Conservation (phyloP, 2,329 filamentous ascomycete genomes). For the Verticillium nubilum region DNA sequence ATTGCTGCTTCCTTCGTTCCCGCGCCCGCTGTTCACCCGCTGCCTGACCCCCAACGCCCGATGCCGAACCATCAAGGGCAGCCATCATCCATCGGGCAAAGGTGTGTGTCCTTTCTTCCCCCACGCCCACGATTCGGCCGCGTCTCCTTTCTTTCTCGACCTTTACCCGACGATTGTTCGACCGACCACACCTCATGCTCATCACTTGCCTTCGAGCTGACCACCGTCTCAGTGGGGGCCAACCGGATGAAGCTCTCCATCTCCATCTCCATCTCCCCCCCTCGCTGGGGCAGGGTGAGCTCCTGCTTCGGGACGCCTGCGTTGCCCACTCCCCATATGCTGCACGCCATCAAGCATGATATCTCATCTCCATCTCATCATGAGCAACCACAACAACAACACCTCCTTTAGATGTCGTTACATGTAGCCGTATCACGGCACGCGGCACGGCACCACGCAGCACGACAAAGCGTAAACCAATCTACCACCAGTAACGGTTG, state of each 20-base stretch:
- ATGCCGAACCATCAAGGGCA: background rate
- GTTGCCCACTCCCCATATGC: background rate
- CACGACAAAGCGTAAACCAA: too few species aligned
- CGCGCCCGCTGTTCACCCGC: background rate
- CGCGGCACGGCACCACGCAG: too few species aligned
- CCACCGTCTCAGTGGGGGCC: background rate
- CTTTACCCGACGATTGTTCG: background rate
- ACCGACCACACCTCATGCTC: constrained; percentile 1
- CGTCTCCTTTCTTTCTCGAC: constrained; percentile 1
- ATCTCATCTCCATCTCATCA: background rate
- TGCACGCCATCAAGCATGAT: background rate
- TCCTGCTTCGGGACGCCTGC: background rate
- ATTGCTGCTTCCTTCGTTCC: background rate
- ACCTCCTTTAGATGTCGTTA: background rate
- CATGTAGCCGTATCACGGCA: background rate
- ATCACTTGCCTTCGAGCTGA: background rate
- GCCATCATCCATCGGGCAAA: background rate
- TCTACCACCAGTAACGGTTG: too few species aligned
- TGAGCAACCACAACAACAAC: background rate
- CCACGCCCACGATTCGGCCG: background rate
- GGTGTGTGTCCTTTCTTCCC: background rate
- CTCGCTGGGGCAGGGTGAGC: background rate
- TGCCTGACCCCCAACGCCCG: background rate
- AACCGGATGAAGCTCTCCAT: background rate
- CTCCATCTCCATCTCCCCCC: background rate